Base-by-base conservation (phyloP, 73 alveolate genomes). In the Paramecium sexaurelia region DNA sequence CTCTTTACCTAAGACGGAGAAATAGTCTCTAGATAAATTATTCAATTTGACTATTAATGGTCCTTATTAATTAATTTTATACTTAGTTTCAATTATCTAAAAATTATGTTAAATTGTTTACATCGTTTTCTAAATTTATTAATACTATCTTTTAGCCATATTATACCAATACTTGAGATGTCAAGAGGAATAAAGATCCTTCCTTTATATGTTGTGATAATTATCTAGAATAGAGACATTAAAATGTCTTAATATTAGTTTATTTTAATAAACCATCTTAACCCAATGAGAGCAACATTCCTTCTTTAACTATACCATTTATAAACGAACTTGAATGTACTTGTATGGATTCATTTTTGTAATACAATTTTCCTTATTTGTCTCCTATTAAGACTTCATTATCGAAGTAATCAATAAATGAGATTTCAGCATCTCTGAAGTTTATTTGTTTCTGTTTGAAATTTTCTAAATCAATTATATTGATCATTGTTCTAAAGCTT, bases 401-500 rank as follows among this genome's bases (percentile, higher is more conserved):
- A 33, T 71, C 35, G 13, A 3, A 29, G 26, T 35, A 32, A 71
- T 71, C 86, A 71, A 71, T 71, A 37, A 32, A 71, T 71, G 86
- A 71, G 17, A 71, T 33, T 71, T 29, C 35, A 35, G 86, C 57
- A 27, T 71, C 37, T 71, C 86, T 71, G 17, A 71, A 71, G 43
- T 71, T 71, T 5, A 71, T 71, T 71, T 71, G 56, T 9, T 71
- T 71, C 36, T 71, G 35, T 71, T 36, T 29, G 86, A 35, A 35
- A 35, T 32, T 35, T 32, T 71, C 86, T 9, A 71, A 35, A 36
- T 71, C 57, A 71, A 71, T 71, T 7, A 71, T 22, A 71, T 71
- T 71, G 56, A 71, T 71, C 57, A 71, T 7, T 3, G 86, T 71
- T 71, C 56, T 71, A 71, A 71, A 71, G 26, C 86, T 71, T 36